Conservation (phyloP, 768 basidiomycete genomes). For the Auricularia sp. region DNA sequence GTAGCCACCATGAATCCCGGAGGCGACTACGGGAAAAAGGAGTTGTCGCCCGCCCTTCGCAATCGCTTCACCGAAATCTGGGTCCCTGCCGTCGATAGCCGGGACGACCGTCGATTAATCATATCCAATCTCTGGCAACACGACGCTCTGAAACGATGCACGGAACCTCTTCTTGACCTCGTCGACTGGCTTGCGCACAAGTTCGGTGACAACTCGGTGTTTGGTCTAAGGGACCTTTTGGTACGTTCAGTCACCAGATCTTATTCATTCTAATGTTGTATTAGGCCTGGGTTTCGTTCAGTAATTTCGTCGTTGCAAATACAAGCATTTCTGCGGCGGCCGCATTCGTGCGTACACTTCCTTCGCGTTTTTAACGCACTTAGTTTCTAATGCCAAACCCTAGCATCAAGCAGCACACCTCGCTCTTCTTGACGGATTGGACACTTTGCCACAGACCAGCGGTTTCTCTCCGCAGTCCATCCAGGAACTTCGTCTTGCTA, state of each 20-base stretch:
- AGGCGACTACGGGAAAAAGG: constrained; percentile 98
- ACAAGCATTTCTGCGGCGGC: constrained; percentile 31
- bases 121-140: constrained; percentile 59
- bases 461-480: constrained; percentile 53
- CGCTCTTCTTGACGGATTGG: constrained; percentile 85
- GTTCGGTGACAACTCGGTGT: constrained; percentile 52
- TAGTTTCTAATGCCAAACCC: constrained; percentile 7
- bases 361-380: not conserved
- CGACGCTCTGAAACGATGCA: constrained; percentile 44
- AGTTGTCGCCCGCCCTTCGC: constrained; percentile 89
- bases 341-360: constrained; percentile 54
- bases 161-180: constrained; percentile 61
- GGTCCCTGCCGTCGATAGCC: constrained; percentile 78
- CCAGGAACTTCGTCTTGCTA: constrained; percentile 50
- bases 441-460: constrained; percentile 63
- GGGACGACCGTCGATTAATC: constrained; percentile 69
- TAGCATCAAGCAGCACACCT: constrained; percentile 91
- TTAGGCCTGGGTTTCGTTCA: constrained; percentile 90
- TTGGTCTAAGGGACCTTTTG: constrained; percentile 80
- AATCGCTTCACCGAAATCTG: constrained; percentile 99
- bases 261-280: constrained; percentile 8
- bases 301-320: constrained; percentile 44
- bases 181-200: constrained; percentile 63
- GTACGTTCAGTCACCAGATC: constrained; percentile 32
- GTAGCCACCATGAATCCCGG: constrained; percentile 99